Conservation (phyloP, 1,139 yeast species). For the Yamadazyma dushanensis region DNA sequence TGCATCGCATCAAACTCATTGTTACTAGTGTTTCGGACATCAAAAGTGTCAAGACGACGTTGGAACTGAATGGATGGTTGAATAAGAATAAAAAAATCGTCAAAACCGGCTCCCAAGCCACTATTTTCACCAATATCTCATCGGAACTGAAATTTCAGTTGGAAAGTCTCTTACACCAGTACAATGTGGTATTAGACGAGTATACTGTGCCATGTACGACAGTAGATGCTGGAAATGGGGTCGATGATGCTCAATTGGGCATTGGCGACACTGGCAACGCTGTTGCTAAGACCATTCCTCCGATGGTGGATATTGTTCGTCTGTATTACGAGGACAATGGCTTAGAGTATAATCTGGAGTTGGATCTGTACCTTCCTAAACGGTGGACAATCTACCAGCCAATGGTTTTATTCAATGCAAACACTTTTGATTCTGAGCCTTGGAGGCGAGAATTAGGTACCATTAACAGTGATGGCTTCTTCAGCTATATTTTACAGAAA, state of each 20-base stretch:
- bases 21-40: constrained; percentile 13
- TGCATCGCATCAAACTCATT: not conserved
- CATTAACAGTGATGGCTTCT: constrained; percentile 21
- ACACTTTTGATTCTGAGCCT: constrained; percentile 34
- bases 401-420: constrained; percentile 53
- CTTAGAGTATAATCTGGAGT: not conserved
- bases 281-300: not conserved
- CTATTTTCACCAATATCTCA: constrained; percentile 7
- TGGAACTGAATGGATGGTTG: constrained; percentile 22
- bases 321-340: not conserved
- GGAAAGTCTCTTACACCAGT: not conserved
- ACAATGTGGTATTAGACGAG: not conserved
- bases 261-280: too few relatives aligned
- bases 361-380: constrained; percentile 35
- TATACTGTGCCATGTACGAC: not conserved
- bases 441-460: constrained; percentile 28
- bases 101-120: constrained; percentile 2
- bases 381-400: constrained; percentile 71
- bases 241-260: too few relatives aligned
- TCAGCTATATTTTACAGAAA: constrained; percentile 20
- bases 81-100: constrained; percentile 18
- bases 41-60: constrained; percentile 26
- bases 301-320: constrained; percentile 1
- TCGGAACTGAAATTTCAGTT: constrained; percentile 6
- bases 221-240: too few relatives aligned